Evolutionary conservation across 108 stramenopile genomes (phyloP).

Genomic region (Hondaea fermentalgiana): DNA sequence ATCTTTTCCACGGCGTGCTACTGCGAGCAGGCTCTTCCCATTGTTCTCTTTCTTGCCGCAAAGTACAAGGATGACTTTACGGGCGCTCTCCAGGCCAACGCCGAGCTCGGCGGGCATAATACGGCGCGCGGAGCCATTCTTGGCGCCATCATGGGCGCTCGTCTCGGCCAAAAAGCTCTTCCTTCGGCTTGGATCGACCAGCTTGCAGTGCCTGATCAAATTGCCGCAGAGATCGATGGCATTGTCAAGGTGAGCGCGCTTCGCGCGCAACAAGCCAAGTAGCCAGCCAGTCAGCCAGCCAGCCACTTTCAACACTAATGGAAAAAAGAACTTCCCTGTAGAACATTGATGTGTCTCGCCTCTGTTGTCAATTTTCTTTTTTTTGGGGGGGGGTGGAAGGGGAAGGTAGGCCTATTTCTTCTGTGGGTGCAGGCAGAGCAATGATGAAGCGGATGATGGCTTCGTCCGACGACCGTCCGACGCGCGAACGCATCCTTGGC

Average conservation of each 20-base stretch:
- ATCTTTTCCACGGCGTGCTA: constrained; percentile 31
- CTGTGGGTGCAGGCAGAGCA: no score
- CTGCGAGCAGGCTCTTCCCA: constrained; percentile 34
- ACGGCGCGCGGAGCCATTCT: constrained; percentile 30
- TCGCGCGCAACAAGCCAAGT: not conserved
- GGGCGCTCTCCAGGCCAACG: constrained; percentile 26
- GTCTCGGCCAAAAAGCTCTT: not conserved
- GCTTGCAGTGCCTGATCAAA: not conserved
- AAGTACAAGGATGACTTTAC: constrained; percentile 29
- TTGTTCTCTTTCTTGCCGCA: constrained; percentile 26
- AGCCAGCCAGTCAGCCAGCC: not conserved
- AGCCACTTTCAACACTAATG: no score
- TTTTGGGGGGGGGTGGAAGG: no score
- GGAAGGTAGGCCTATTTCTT: no score
- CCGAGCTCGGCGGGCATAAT: constrained; percentile 25
- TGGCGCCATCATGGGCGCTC: constrained; percentile 35
- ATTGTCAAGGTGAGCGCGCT: not conserved
- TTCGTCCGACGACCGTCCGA: no score
- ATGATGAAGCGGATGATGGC: no score
- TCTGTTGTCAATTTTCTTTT: no score
- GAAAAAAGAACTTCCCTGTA: no score
- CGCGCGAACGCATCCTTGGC: no score
- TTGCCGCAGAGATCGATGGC: not conserved
- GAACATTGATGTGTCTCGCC: no score
- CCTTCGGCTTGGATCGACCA: not conserved